phyloP scores from a whole-genome alignment of 345 rosid species.

The Trapa incisa region DNA sequence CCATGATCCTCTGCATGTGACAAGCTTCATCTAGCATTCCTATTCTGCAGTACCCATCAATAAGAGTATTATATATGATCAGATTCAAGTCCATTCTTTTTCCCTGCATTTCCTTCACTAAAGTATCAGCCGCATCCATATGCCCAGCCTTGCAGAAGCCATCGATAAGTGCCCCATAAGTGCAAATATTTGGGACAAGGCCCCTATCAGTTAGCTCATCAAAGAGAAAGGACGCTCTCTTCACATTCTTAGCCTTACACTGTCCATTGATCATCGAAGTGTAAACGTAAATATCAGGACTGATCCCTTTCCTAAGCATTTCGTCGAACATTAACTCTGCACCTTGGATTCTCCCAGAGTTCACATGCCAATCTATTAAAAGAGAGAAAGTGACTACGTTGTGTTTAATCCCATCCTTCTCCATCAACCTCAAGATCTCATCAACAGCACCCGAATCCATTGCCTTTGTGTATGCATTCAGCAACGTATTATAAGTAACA shows the following conservation, averaged over 20 bases:
- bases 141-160: conserved; percentile 74
- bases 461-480: conserved; percentile 43
- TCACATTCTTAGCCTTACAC: conserved; percentile 44
- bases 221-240: conserved; percentile 52
- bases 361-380: conserved; percentile 31
- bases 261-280: conserved; percentile 43
- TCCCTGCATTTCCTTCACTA: conserved; percentile 65
- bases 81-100: conserved; percentile 33
- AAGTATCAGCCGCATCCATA: conserved; percentile 60
- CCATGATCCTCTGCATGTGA: conserved; percentile 36
- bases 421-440: conserved; percentile 50
- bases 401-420: conserved; percentile 33
- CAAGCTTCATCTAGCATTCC: conserved; percentile 69
- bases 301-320: conserved; percentile 50
- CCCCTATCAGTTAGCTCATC: conserved; percentile 61
- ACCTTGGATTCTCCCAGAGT: conserved; percentile 27
- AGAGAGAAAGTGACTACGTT: conserved; percentile 52
- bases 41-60: conserved; percentile 55
- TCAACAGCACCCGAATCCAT: conserved; percentile 36
- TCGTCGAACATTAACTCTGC: conserved; percentile 61
- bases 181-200: conserved; percentile 39
- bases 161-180: conserved; percentile 59
- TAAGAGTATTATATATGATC: conserved; percentile 54
- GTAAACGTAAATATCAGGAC: conserved; percentile 41
- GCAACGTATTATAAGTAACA: conserved; percentile 53